These are phyloP conservation scores for Gnomoniopsis smithogilvyi DNA, from an alignment of 2,329 filamentous ascomycete genomes.

Conservation along the genomic window DNA sequence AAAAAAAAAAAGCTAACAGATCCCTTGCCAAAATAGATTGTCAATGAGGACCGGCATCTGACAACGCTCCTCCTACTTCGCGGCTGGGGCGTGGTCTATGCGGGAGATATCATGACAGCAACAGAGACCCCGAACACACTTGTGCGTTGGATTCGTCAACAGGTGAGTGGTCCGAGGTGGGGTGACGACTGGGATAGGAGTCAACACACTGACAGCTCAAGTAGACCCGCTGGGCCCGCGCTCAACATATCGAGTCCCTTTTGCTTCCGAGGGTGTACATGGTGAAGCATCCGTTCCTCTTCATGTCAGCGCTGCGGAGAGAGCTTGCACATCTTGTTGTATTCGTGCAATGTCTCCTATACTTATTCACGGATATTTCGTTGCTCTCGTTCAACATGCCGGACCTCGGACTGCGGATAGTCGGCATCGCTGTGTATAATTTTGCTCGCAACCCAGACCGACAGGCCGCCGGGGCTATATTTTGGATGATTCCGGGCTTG, in stretches of 20 bases:
- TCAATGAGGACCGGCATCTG: slow-evolving; percentile 36
- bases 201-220: not conserved
- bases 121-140: slow-evolving; percentile 34
- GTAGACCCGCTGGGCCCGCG: slow-evolving; percentile 27
- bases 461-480: slow-evolving; percentile 16
- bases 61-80: slow-evolving; percentile 32
- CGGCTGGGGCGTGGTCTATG: slow-evolving; percentile 32
- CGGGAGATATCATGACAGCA: slow-evolving; percentile 29
- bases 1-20: not conserved
- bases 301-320: slow-evolving; percentile 30
- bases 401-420: slow-evolving; percentile 27
- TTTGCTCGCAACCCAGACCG: slow-evolving; percentile 26
- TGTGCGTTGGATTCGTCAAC: slow-evolving; percentile 32
- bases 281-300: slow-evolving; percentile 30
- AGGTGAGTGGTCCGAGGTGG: slow-evolving; percentile 25
- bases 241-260: slow-evolving; percentile 33
- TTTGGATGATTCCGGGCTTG: slow-evolving; percentile 26
- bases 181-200: not conserved
- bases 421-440: slow-evolving; percentile 28
- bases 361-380: slow-evolving; percentile 24
- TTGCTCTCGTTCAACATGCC: slow-evolving; percentile 25
- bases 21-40: slow-evolving; percentile 17
- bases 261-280: slow-evolving; percentile 32
- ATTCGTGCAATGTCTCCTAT: slow-evolving; percentile 27
- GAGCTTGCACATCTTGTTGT: slow-evolving; percentile 27